phyloP scores from a whole-genome alignment of 2,329 filamentous ascomycete species.

The Ceratocystis harringtonii region DNA sequence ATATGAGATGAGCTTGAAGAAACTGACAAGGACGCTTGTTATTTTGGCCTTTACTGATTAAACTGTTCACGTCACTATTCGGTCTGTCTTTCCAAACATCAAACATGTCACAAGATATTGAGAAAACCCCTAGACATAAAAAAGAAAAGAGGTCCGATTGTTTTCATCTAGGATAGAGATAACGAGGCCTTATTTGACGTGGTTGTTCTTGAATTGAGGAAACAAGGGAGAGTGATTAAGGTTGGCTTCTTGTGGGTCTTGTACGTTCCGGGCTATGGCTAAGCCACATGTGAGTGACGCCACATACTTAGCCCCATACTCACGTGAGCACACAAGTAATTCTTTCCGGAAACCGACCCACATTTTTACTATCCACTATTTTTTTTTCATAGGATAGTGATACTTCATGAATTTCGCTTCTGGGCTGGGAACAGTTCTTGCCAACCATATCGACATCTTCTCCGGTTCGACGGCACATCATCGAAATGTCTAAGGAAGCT shows the following conservation, averaged over 20 bases:
- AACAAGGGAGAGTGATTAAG: not conserved
- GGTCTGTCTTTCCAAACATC: not conserved
- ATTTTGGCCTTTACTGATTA: not conserved
- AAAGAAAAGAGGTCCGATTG: not conserved
- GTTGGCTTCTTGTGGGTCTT: no score
- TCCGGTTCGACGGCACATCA: conserved; percentile 23
- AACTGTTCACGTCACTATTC: not conserved
- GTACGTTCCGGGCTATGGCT: not conserved
- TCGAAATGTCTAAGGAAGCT: conserved; percentile 43
- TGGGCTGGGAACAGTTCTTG: conserved; percentile 16
- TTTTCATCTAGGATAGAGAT: not conserved
- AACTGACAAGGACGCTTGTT: no score
- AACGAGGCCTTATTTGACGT: not conserved
- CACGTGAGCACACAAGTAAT: conserved; percentile 14
- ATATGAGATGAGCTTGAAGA: no score
- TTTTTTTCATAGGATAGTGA: not conserved
- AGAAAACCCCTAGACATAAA: not conserved
- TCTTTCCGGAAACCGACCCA: conserved; percentile 8
- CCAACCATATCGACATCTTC: conserved; percentile 22
- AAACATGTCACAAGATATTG: not conserved
- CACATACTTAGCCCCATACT: conserved; percentile 4
- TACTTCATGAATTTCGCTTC: conserved; percentile 8
- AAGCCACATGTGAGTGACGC: not conserved
- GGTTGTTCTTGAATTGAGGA: not conserved
- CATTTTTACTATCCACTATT: conserved; percentile 13